Percentiles rank a stretch among this genome's conserved stretches.
Conservation (phyloP, 805 yeast genomes). For the Ogataea methylovora region DNA sequence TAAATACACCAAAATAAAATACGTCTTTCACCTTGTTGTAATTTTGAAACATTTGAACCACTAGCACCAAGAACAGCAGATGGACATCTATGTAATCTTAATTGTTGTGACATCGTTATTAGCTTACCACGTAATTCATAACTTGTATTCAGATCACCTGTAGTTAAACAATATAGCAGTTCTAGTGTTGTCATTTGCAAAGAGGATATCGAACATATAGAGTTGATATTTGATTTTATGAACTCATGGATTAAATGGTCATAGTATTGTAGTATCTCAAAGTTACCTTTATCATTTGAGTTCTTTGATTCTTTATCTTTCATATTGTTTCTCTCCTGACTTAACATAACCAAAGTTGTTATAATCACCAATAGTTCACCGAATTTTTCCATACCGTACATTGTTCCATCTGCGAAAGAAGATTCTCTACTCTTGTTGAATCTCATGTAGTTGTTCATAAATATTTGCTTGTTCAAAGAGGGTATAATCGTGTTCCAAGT, state of each 20-base stretch:
- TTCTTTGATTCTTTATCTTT: constrained; percentile 7
- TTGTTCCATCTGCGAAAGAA: constrained; percentile 31
- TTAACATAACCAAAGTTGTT: constrained; percentile 42
- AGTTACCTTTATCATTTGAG: constrained; percentile 6
- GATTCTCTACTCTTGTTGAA: constrained; percentile 39
- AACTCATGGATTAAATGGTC: constrained; percentile 57
- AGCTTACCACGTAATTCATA: constrained; percentile 72
- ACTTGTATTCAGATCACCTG: constrained; percentile 66
- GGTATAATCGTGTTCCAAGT: constrained; percentile 75
- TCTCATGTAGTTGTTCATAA: constrained; percentile 48
- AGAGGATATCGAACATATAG: constrained; percentile 56
- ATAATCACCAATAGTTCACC: constrained; percentile 48
- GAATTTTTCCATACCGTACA: constrained; percentile 43
- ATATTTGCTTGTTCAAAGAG: constrained; percentile 60
- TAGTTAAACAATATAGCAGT: constrained; percentile 60
- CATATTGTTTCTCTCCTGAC: constrained; percentile 23
- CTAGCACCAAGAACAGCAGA: constrained; percentile 65
- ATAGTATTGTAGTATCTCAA: constrained; percentile 39
- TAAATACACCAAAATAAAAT: constrained; percentile 81
- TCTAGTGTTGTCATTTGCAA: constrained; percentile 65
- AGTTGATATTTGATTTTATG: constrained; percentile 52
- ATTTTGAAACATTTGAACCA: constrained; percentile 56
- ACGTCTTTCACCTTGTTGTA: constrained; percentile 78
- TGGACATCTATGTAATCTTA: constrained; percentile 81
- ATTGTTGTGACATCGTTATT: constrained; percentile 77